Base-by-base conservation (phyloP, 192 early-diverging fungal genomes). In the Coemansia sp. region DNA sequence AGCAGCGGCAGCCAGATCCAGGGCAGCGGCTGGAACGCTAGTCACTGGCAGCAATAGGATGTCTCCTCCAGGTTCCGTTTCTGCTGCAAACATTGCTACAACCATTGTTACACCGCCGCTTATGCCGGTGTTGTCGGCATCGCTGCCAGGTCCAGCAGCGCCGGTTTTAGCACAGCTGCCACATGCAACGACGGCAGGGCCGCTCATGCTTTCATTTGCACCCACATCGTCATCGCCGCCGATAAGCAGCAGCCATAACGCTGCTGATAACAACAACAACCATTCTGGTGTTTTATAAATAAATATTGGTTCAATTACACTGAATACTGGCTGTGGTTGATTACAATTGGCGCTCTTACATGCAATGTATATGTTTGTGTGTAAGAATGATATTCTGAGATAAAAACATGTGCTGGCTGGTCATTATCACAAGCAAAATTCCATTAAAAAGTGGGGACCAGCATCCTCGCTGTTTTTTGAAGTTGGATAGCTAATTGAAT, bases 1-100 rank as follows among this genome's bases (percentile, higher is more conserved):
- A 5, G 72, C 66, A 39, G 67, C 69, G 10, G 67, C 54, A 6
- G 72, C 64, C 18, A 52, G 65, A 12, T 44, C 41, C 56, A 52
- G 56, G 12, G 49, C 45, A 8, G 61, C 44, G 52, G 11, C 52
- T 6, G 52, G 21, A 10, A 21, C 26, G 19, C 7, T 26, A 18
- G 15, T 50, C 32, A 7, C 48, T 50, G 48, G 48, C 6, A n/a
- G 48, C 48, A 50, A 50, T n/a, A n/a, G 5, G n/a, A n/a, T 50
- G 18, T 50, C 48, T 12, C n/a, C 48, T n/a, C 13, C 48, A 4
- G 19, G 47, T 0, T 12, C 15, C 23, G 18, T 26, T 23, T 9
- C 56, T 23, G 26, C 37, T 10, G 9, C 56, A 26, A 12, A 19
- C 42, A 6, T 38, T 23, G 32, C 57, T 11, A 41, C 57, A 41